Evolutionary conservation across 495 filamentous ascomycete genomes (phyloP), one percentile per base, ranked within the genome.

Genomic region (Massariosphaeria phaeospora): DNA sequence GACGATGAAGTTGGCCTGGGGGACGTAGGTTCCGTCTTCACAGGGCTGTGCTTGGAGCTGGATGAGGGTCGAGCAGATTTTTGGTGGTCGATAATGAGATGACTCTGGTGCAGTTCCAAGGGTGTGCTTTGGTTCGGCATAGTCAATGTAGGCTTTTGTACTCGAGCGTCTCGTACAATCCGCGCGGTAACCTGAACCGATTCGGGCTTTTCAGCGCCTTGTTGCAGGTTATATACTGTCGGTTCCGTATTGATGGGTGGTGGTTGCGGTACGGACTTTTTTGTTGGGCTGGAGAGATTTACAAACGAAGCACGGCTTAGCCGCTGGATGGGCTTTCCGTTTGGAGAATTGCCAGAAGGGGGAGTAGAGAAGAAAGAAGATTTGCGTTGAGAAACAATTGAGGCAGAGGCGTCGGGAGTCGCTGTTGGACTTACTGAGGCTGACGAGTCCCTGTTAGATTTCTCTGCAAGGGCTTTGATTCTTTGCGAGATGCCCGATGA

Each of bases 401-500:
- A 64, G 35, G 27, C 35, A 23, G 51, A 48, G 25, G 57, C 48
- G 21, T 60, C 61, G 17, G 61, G 57, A 45, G 52, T 57, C 52
- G 57, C 35, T 35, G 30, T 12, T 40, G 57, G 48, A 61, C 52
- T 63, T 55, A 64, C 52, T 40, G 61, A 55, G 17, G 54, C 45
- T 50, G 41, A 48, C n/a, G 53, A 52, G 34, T 70, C 62, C 39
- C 55, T 54, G 35, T 59, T 66, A 2, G 64, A 62, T 38, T 61
- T 54, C 45, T 69, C 66, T 9, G 68, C 85, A 38, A 96, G 74
- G 12, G 89, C 88, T 64, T 93, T 88, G 64, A 96, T 95, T 46
- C 90, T 83, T 66, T 87, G 85, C 7, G 88, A 91, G 61, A 96
- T 95, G 33, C 88, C 88, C 23, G 85, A 86, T 1, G 89, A 91